Evolutionary conservation across 208 protist genomes (phyloP).

Genomic region (Leishmania guyanensis): DNA sequence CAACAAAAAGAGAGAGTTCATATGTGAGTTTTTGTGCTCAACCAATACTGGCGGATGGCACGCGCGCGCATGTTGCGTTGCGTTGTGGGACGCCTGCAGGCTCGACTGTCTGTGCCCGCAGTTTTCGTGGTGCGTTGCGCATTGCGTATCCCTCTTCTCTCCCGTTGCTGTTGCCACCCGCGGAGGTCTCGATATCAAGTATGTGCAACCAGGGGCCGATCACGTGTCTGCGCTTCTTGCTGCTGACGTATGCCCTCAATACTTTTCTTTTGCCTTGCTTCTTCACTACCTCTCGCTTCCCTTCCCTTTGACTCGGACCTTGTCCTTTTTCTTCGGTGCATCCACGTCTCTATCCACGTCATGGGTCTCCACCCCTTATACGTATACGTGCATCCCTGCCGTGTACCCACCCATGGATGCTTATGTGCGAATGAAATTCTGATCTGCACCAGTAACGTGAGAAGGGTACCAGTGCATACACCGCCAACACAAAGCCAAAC

Average conservation of each 20-base stretch:
- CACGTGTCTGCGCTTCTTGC: background rate
- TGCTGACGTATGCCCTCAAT: background rate
- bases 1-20: background rate
- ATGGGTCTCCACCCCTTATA: background rate
- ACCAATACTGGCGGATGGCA: background rate
- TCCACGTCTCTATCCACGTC: background rate
- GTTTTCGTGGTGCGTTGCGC: background rate
- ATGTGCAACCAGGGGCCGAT: background rate
- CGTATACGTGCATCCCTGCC: background rate
- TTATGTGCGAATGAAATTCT: background rate
- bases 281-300: background rate
- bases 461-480: background rate
- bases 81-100: background rate
- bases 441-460: background rate
- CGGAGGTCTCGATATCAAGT: background rate
- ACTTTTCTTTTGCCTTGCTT: background rate
- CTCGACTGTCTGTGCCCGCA: background rate
- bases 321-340: conserved; percentile 5
- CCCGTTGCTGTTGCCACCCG: background rate
- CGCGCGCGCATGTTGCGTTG: background rate
- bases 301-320: background rate
- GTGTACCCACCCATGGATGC: background rate
- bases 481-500: background rate
- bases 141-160: background rate
- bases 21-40: background rate